phyloP scores from a whole-genome alignment of 2,329 filamentous ascomycete genomes.

The Cadophora luteo-olivacea region DNA sequence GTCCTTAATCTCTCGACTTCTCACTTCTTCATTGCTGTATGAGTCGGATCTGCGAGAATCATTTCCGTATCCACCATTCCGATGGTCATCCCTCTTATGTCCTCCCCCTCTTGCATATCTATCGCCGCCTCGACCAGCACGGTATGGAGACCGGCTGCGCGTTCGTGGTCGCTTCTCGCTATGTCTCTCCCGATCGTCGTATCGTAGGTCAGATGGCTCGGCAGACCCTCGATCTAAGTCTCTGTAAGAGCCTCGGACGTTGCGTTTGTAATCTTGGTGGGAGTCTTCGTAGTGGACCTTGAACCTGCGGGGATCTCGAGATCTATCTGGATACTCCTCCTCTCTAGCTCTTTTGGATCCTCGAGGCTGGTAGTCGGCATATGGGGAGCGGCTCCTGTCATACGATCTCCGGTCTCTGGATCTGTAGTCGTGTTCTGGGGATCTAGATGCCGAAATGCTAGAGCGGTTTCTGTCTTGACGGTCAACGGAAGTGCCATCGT shows the following conservation, averaged over 20 bases:
- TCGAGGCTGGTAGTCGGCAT: constrained; percentile 48
- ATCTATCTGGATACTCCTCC: constrained; percentile 60
- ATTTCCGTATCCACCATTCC: constrained; percentile 28
- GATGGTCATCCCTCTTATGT: constrained; percentile 34
- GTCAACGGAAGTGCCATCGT: constrained; percentile 88
- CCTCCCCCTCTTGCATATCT: constrained; percentile 34
- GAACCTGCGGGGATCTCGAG: constrained; percentile 63
- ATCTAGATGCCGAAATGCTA: constrained; percentile 45
- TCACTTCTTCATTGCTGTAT: constrained; percentile 49
- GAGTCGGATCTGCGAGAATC: constrained; percentile 32
- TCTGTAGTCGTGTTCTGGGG: constrained; percentile 51
- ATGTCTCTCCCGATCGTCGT: constrained; percentile 58
- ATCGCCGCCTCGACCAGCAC: constrained; percentile 44
- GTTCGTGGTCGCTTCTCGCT: constrained; percentile 62
- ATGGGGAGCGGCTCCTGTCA: constrained; percentile 63
- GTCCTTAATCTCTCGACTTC: constrained; percentile 58
- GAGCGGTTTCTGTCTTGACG: constrained; percentile 80
- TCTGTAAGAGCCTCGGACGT: constrained; percentile 58
- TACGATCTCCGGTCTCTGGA: constrained; percentile 51
- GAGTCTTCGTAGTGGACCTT: constrained; percentile 67
- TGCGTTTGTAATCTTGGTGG: constrained; percentile 53
- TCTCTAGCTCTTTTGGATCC: constrained; percentile 72
- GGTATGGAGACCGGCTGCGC: constrained; percentile 55
- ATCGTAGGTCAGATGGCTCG: constrained; percentile 46
- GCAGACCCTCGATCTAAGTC: constrained; percentile 57